Conservation (phyloP, 331 rosid genomes). For the Malus hybrid region DNA sequence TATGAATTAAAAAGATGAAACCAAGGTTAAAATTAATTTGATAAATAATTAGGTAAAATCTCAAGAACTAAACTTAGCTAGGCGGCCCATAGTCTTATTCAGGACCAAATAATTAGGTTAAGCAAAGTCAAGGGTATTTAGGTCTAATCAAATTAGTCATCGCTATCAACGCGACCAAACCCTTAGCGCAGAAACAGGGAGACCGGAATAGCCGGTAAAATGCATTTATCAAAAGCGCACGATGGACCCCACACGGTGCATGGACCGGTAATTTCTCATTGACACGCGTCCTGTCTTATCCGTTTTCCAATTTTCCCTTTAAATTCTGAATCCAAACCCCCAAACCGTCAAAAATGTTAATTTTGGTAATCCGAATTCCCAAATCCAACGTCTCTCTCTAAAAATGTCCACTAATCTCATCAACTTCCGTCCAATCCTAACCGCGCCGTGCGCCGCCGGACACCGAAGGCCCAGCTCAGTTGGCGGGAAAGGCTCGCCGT, state of each 20-base stretch:
- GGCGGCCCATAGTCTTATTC: background rate
- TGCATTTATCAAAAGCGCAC: conserved; percentile 17
- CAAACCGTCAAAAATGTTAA: background rate
- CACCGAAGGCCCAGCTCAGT: conserved; percentile 20
- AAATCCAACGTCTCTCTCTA: background rate
- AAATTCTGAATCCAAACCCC: background rate
- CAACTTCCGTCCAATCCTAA: conserved; percentile 20
- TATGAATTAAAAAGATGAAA: too few relatives aligned
- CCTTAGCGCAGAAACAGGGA: background rate
- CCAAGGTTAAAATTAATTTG: background rate
- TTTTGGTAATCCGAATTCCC: background rate
- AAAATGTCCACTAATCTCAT: conserved; percentile 51
- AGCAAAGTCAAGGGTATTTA: background rate
- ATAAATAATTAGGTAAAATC: too few relatives aligned
- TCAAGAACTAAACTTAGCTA: background rate
- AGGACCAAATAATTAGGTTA: background rate
- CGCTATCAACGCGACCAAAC: background rate
- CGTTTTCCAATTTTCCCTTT: conserved; percentile 17
- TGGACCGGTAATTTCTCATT: background rate
- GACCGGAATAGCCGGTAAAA: conserved; percentile 35
- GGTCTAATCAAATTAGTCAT: background rate
- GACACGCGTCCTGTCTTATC: conserved; percentile 62
- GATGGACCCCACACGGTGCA: conserved; percentile 18
- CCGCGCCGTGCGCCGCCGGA: conserved; percentile 48
- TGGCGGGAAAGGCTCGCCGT: conserved; percentile 31